Base-by-base conservation (phyloP, 2,329 filamentous ascomycete species). In the Triangularia setosa region DNA sequence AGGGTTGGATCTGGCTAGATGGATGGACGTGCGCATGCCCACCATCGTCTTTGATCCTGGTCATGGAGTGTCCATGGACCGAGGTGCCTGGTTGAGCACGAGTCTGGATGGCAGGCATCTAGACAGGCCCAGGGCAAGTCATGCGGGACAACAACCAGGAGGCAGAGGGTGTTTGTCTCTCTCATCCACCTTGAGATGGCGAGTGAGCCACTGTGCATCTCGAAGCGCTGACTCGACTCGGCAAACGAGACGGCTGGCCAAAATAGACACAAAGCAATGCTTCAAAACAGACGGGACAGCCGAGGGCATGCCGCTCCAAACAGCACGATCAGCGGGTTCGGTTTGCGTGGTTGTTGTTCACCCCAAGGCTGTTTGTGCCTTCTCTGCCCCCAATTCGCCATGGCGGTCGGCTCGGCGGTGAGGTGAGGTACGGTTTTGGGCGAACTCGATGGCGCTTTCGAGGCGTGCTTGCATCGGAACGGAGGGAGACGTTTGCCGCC, bases 1-100 rank as follows among this genome's bases (percentile, higher is more conserved):
- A 18, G 23, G 52, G 52, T 55, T 55, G 52, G 23, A 55, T 55
- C 23, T 55, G 52, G 24, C 52, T 35, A 23, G 63, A 44, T 65
- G 64, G 68, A 71, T 55, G 70, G 68, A 70, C 72, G 70, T 72
- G 72, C 71, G 65, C 69, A 57, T 62, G 65, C 62, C 52, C 58
- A 62, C 70, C 56, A 53, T 62, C 44, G 59, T 60, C 57, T 62
- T 68, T 66, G 60, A 44, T 64, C 69, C 67, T 33, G 62, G 64
- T 59, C 65, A 57, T 63, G 63, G 61, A 61, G 28, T 18, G 61
- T 58, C 64, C 66, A 68, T 68, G 66, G 64, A 67, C 65, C 66
- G 60, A 64, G 64, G 61, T 65, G 69, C 67, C 66, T 63, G 69
- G 68, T 65, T 69, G 61, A 65, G 59, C 53, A 58, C 56, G 64